Evolutionary conservation across 169 alveolate genomes (phyloP).

Genomic region (Eimeria sp.): DNA sequence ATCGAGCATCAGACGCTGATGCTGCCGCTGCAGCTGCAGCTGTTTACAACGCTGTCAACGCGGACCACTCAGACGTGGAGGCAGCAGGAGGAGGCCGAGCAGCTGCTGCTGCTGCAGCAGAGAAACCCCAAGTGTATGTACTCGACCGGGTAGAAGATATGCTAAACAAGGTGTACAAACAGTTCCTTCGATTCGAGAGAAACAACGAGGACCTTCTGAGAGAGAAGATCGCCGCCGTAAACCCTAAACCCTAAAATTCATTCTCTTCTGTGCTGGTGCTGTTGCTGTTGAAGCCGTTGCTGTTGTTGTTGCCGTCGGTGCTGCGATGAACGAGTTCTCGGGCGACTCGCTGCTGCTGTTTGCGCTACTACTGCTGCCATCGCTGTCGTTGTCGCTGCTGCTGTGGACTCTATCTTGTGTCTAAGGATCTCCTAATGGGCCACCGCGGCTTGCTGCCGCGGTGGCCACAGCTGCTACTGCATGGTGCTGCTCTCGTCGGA

Average conservation of each 20-base stretch:
- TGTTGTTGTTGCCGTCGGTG: conserved; percentile 9
- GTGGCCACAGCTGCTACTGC: not conserved
- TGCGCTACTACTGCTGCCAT: not conserved
- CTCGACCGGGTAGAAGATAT: conserved; percentile 87
- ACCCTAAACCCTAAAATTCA: conserved; percentile 14
- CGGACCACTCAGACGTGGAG: not conserved
- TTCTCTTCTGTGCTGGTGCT: not conserved
- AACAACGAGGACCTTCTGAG: conserved; percentile 91
- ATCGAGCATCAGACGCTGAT: conserved; percentile 85
- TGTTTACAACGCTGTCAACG: not conserved
- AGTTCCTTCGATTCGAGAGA: conserved; percentile 92
- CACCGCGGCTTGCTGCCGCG: not conserved
- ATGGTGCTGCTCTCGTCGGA: not conserved
- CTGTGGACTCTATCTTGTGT: not conserved
- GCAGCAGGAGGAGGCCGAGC: conserved; percentile 1
- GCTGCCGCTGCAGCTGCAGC: conserved; percentile 64
- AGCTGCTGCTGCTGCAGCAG: conserved; percentile 33
- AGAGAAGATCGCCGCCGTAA: conserved; percentile 91
- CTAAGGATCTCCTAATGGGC: not conserved
- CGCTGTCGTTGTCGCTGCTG: not conserved
- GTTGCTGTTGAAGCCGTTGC: not conserved
- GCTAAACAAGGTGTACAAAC: conserved; percentile 92
- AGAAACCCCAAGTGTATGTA: conserved; percentile 73
- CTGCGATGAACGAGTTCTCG: not conserved
- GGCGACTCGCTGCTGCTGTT: not conserved